Evolutionary conservation across 306 rosid genomes (phyloP), one percentile per base, ranked within the genome.

Genomic region (Vigna hirtella): DNA sequence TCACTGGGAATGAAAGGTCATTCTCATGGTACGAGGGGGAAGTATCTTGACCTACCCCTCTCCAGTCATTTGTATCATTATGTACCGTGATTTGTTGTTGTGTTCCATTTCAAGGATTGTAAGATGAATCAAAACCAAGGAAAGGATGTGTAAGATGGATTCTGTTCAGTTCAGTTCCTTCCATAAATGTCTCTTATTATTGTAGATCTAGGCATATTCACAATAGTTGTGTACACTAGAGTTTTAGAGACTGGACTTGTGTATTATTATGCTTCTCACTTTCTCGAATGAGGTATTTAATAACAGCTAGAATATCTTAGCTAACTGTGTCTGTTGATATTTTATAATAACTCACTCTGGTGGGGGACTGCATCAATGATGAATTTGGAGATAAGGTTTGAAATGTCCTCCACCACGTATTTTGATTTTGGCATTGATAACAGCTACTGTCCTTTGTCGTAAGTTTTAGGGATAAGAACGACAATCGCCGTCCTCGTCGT

Each of bases 1-100:
- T 67, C 82, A 67, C 47, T 85, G 87, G 82, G 93, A 74, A 78
- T 83, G 95, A 83, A 88, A 79, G 87, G 94, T 66, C 89, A 85
- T 84, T 77, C 89, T 83, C 86, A 77, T 79, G 70, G 82, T 80
- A 70, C 61, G 63, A 24, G 82, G 74, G 51, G 87, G 88, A 87
- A 86, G 88, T 86, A 86, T 86, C 74, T 77, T 32, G 49, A 50
- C 45, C 51, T 14, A 70, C 66, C 77, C 73, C 83, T 64, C 79
- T 43, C 45, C 42, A 36, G 68, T 85, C 84, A 36, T 84, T 69
- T 78, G 86, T 89, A 84, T 82, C 84, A 75, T 77, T 59, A 72
- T 80, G 80, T 82, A 81, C 85, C 62, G 64, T 81, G 88, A 76
- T 78, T 72, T 79, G 67, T 82, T 79, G 77, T 83, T 77, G 74